Evolutionary conservation across 345 rosid genomes (phyloP), one percentile per base, ranked within the genome.

Genomic region (Bretschneidera sinensis): DNA sequence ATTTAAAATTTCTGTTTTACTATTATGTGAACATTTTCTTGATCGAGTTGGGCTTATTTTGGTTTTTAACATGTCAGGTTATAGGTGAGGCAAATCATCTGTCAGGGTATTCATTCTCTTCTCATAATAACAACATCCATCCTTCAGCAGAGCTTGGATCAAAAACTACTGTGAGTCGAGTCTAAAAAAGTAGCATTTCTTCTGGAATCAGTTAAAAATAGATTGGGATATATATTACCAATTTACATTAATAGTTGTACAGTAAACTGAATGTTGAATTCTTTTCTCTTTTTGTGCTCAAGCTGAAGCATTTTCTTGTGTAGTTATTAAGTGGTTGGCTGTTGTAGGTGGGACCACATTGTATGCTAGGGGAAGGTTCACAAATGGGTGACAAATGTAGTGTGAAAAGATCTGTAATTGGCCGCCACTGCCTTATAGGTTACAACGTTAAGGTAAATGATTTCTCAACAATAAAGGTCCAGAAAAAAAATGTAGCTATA

Each of bases 361-460:
- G 97, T 78, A 80, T 88, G 89, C 81, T 88, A 57, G 95, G 95
- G 43, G 97, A 94, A 80, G 96, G 97, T 71, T 84, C 99, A 62
- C 89, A 86, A 62, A 79, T 94, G 86, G 96, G 92, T 67, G 99
- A 94, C 71, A 94, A 90, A 69, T 94, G 97, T 69, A 85, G 96
- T 61, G 96, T 94, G 59, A 90, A 94, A 74, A 85, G 97, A 73
- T 94, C 99, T 59, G 96, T 90, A 31, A 83, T 90, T 66, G 97
- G 99, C 61, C 92, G 88, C 57, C 97, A 90, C 70, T 94, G 99
- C 79, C 82, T 91, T 54, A 88, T 94, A 80, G 95, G 97, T 70
- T 90, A 91, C 70, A 88, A 83, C 70, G 99, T 94, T 68, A 94
- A 94, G 99, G 99, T 90, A 78, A 64, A 24, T 23, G 39, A 51